These are phyloP conservation scores for Xylaria sp. DNA, from an alignment of 2,329 filamentous ascomycete genomes.

Conservation along the genomic window DNA sequence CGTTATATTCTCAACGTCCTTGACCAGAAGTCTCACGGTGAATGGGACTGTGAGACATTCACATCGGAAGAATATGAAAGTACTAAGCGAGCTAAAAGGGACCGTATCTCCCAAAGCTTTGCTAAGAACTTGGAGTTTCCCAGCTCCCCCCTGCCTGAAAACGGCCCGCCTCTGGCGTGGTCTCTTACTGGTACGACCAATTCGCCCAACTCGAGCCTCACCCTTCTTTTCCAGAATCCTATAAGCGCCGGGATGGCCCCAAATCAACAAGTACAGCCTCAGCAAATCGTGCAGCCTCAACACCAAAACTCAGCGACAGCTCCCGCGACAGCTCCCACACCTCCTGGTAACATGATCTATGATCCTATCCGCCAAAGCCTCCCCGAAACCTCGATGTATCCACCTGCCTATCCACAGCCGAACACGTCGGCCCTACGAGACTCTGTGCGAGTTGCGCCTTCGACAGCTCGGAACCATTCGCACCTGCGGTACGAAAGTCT, in stretches of 20 bases:
- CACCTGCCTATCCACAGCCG: constrained; percentile 61
- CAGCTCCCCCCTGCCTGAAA: constrained; percentile 58
- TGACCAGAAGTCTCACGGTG: constrained; percentile 88
- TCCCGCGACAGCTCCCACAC: constrained; percentile 58
- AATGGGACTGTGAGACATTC: constrained; percentile 78
- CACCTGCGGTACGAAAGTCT: constrained; percentile 45
- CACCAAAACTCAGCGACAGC: constrained; percentile 40
- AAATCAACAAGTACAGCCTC: constrained; percentile 35
- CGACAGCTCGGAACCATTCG: constrained; percentile 42
- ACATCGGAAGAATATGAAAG: constrained; percentile 81
- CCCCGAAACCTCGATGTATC: constrained; percentile 62
- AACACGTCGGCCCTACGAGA: constrained; percentile 60
- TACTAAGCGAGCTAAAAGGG: constrained; percentile 63
- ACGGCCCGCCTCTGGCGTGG: constrained; percentile 75
- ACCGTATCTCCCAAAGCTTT: constrained; percentile 58
- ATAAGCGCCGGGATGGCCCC: constrained; percentile 40
- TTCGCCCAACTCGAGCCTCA: constrained; percentile 84
- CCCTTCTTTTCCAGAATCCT: constrained; percentile 77
- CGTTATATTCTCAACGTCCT: constrained; percentile 88
- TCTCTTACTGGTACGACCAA: constrained; percentile 89
- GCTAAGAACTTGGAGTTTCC: constrained; percentile 57
- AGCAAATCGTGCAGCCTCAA: constrained; percentile 29
- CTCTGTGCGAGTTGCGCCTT: constrained; percentile 42
- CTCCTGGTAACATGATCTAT: constrained; percentile 69
- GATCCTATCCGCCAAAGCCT: constrained; percentile 68